These are phyloP conservation scores for Sideroxylon spinosum DNA, from an alignment of 179 eudicot genomes.

Conservation along the genomic window DNA sequence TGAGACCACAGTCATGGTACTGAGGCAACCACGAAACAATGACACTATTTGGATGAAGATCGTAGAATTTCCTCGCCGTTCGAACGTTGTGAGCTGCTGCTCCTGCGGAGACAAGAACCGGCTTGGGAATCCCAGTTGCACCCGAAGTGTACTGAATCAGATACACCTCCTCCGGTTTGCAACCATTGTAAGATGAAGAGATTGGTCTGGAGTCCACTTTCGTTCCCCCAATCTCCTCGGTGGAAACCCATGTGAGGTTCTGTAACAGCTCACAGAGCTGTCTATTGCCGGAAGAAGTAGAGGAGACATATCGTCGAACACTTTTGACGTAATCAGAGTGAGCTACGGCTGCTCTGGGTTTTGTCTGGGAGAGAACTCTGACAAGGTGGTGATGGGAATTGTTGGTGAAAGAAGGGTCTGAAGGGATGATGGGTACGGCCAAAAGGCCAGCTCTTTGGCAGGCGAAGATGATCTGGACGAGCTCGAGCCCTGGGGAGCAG, in stretches of 20 bases:
- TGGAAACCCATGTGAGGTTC: constrained; percentile 30
- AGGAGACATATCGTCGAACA: constrained; percentile 17
- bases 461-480: constrained; percentile 37
- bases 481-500: constrained; percentile 42
- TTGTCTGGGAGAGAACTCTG: constrained; percentile 39
- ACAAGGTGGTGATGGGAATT: constrained; percentile 34
- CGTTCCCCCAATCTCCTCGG: constrained; percentile 20
- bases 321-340: constrained; percentile 20
- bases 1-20: constrained; percentile 54
- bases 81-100: constrained; percentile 52
- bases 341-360: constrained; percentile 44
- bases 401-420: constrained; percentile 22
- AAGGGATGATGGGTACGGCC: constrained; percentile 33
- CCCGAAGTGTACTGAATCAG: constrained; percentile 53
- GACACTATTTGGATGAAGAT: constrained; percentile 42
- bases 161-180: constrained; percentile 34
- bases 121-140: constrained; percentile 45
- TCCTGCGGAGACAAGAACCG: constrained; percentile 45
- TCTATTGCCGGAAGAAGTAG: constrained; percentile 10
- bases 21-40: constrained; percentile 52
- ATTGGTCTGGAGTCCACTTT: neutral
- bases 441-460: constrained; percentile 44
- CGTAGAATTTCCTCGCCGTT: constrained; percentile 38
- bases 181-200: constrained; percentile 24
- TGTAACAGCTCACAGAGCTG: constrained; percentile 19